Evolutionary conservation across 2,329 filamentous ascomycete genomes (phyloP).

Genomic region (Dothistroma pini): DNA sequence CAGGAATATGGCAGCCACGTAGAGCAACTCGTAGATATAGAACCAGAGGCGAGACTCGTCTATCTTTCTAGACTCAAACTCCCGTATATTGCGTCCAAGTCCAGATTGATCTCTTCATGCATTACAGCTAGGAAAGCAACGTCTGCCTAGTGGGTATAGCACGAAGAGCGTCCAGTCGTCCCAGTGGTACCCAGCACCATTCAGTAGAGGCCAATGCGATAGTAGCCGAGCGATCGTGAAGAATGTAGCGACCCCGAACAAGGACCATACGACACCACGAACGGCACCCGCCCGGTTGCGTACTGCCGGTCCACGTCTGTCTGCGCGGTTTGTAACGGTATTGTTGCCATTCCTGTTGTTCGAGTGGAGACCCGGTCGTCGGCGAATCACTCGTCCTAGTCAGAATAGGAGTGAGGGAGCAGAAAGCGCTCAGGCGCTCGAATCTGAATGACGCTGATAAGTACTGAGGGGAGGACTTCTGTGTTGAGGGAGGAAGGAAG

Average conservation of each 20-base stretch:
- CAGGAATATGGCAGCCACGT: conserved; percentile 5
- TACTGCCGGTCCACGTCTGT: neutral
- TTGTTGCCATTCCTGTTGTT: too few relatives aligned
- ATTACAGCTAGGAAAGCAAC: neutral
- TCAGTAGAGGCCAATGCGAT: neutral
- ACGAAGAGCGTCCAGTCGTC: conserved; percentile 7
- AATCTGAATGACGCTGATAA: too few relatives aligned
- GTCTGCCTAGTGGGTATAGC: neutral
- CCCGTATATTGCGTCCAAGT: conserved; percentile 7
- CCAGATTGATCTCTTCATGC: neutral
- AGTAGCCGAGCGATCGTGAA: conserved; percentile 2
- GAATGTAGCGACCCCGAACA: conserved; percentile 6
- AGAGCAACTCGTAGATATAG: conserved; percentile 9
- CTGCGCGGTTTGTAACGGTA: too few relatives aligned
- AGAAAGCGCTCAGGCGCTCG: too few relatives aligned
- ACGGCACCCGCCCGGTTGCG: neutral
- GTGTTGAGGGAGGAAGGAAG: too few relatives aligned
- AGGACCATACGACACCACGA: neutral
- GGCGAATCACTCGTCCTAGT: too few relatives aligned
- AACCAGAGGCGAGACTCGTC: conserved; percentile 6
- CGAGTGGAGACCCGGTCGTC: too few relatives aligned
- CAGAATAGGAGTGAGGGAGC: too few relatives aligned
- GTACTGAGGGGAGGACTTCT: too few relatives aligned
- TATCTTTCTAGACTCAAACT: neutral
- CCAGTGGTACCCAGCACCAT: conserved; percentile 8